Base-by-base conservation (phyloP, 306 rosid species). In the Dalbergia oliveri region DNA sequence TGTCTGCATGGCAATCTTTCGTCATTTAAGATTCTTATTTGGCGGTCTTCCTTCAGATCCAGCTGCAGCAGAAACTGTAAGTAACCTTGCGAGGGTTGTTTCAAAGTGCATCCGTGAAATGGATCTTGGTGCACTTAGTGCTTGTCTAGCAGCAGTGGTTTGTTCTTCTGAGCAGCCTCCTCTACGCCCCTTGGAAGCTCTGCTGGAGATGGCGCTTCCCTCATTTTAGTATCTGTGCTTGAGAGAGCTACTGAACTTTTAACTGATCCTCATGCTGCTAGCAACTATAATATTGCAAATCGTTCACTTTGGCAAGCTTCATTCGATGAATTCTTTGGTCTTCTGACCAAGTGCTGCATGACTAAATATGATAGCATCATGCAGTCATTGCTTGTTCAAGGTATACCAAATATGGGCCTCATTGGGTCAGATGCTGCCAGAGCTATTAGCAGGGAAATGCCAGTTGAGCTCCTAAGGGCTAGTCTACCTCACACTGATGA, bases 291-390 rank as follows among this genome's bases (percentile, higher is more conserved):
- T 79, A 84, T 90, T 61, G 75, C 84, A 37, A 88, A 90, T 81
- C 93, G 97, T 45, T 79, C 88, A 26, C 94, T 90, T 33, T 96
- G 99, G 99, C 99, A 96, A 85, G 99, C 97, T 53, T 93, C 99
- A 67, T 96, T 96, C 50, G 83, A 93, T 78, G 90, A 89, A 37
- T 96, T 96, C 79, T 96, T 96, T 58, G 86, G 81, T 16, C 91
- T 91, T 87, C 89, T 96, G 57, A 84, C 90, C 31, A 96, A 90
- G 86, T 93, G 93, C 73, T 96, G 98, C 71, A 82, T 90, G 78
- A 90, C 84, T 81, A 96, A 96, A 79, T 96, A 91, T 31, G 98
- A 96, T 4, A 79, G 88, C 71, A 64, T 91, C 65, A 79, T 89
- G 92, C 98, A 91, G 82, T 80, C 97, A 50, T 76, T 84, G 82